Conservation (phyloP, 257 asterid genomes). For the Capsicum pubescens region DNA sequence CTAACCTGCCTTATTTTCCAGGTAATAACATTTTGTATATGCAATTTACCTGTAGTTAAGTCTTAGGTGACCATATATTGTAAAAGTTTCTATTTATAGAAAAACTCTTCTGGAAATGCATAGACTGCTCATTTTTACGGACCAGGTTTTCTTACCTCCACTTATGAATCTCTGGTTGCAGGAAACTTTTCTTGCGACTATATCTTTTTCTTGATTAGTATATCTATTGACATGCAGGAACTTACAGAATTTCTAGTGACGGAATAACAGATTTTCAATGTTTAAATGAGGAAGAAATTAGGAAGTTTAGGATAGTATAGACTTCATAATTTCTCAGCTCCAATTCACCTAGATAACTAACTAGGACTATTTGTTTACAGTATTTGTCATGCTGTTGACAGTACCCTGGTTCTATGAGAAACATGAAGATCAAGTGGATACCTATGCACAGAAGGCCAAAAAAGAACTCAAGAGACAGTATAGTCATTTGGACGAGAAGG, state of each 20-base stretch:
- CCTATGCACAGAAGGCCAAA: constrained; percentile 76
- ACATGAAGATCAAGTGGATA: constrained; percentile 84
- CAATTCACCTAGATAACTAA: neutral
- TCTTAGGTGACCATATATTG: neutral
- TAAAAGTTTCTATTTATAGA: neutral
- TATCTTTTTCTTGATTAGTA: neutral
- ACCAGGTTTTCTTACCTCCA: neutral
- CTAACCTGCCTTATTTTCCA: neutral
- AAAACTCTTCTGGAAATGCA: neutral
- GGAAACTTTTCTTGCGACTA: neutral
- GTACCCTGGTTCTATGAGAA: constrained; percentile 84
- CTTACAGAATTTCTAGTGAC: neutral
- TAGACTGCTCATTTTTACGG: neutral
- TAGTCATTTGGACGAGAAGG: constrained; percentile 78
- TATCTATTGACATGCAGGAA: neutral
- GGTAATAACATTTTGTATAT: neutral
- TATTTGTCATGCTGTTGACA: constrained; percentile 66
- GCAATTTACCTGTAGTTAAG: too few species aligned
- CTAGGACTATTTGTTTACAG: constrained; percentile 36
- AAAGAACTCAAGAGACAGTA: constrained; percentile 72
- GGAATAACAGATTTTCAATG: constrained; percentile 10
- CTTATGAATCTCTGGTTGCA: neutral
- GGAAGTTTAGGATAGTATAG: neutral
- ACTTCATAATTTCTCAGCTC: neutral
- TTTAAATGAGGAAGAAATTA: neutral